Conservation (phyloP, 1,284 basidiomycete genomes). For the Tilletia indica region DNA sequence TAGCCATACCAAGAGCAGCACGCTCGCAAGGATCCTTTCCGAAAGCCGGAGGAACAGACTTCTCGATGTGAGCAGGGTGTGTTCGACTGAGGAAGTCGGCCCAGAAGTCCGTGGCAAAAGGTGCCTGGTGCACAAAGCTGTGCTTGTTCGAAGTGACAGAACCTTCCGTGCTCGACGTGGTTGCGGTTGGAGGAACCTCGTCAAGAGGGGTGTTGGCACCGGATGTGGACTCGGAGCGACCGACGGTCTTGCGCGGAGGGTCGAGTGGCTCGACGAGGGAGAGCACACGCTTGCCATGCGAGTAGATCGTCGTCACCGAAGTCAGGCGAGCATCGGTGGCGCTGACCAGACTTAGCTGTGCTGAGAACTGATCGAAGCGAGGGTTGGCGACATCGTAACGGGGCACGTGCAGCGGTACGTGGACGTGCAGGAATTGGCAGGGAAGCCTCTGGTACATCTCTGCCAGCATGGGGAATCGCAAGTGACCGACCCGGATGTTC, state of each 20-base stretch:
- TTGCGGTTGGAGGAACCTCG: neutral
- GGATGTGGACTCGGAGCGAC: slow-evolving; percentile 17
- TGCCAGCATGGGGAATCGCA: slow-evolving; percentile 53
- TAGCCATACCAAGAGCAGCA: slow-evolving; percentile 51
- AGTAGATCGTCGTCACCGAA: slow-evolving; percentile 56
- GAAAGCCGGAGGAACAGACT: slow-evolving; percentile 43
- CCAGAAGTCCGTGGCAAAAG: slow-evolving; percentile 56
- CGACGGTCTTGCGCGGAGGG: slow-evolving; percentile 39
- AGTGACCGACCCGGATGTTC: slow-evolving; percentile 38
- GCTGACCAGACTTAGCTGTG: slow-evolving; percentile 52
- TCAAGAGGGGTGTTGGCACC: neutral
- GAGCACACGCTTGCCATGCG: slow-evolving; percentile 53
- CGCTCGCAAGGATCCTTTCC: slow-evolving; percentile 54
- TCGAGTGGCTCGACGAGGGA: slow-evolving; percentile 52
- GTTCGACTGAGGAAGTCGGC: slow-evolving; percentile 53
- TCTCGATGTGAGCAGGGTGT: slow-evolving; percentile 48
- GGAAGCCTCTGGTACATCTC: slow-evolving; percentile 55
- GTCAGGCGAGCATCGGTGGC: slow-evolving; percentile 40
- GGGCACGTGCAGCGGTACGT: slow-evolving; percentile 56
- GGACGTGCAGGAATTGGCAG: slow-evolving; percentile 58
- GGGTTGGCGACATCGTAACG: slow-evolving; percentile 45
- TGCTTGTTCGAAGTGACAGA: slow-evolving; percentile 28
- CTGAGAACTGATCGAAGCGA: slow-evolving; percentile 46
- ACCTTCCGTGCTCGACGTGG: neutral
- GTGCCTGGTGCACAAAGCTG: slow-evolving; percentile 51